phyloP scores from a whole-genome alignment of 768 basidiomycete species.

The Mycena floridula region DNA sequence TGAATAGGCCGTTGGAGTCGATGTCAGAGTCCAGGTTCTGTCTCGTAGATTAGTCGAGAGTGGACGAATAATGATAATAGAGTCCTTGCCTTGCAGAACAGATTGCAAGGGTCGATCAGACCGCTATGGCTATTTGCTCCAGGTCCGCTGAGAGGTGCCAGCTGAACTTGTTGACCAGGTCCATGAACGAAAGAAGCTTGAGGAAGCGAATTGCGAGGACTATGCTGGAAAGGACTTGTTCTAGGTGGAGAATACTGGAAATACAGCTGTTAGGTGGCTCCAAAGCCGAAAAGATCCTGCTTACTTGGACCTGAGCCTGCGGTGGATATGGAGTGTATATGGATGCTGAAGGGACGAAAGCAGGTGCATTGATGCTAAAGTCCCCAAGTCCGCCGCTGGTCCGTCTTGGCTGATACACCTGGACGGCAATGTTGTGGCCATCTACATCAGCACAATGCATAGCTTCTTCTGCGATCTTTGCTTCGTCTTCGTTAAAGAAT shows the following conservation, averaged over 20 bases:
- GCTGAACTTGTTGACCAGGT: constrained; percentile 86
- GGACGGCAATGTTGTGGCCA: constrained; percentile 80
- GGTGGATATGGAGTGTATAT: constrained; percentile 59
- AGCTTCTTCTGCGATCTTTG: constrained; percentile 67
- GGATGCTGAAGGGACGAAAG: constrained; percentile 78
- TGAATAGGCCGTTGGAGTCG: constrained; percentile 79
- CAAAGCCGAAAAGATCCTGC: too few relatives aligned
- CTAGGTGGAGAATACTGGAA: constrained; percentile 71
- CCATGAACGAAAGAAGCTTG: constrained; percentile 68
- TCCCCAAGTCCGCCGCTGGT: constrained; percentile 49
- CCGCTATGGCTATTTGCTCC: constrained; percentile 83
- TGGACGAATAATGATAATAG: constrained; percentile 4
- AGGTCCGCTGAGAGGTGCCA: constrained; percentile 66
- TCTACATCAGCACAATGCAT: constrained; percentile 82
- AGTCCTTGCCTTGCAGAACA: constrained; percentile 73
- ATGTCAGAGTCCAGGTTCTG: constrained; percentile 84
- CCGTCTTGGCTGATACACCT: constrained; percentile 65
- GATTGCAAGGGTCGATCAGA: constrained; percentile 84
- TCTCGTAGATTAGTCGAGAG: too few relatives aligned
- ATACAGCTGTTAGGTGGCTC: too few relatives aligned
- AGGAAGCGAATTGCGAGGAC: constrained; percentile 31
- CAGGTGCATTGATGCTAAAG: constrained; percentile 67
- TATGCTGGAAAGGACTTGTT: constrained; percentile 40
- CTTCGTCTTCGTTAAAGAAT: constrained; percentile 87
- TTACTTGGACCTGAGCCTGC: constrained; percentile 50